A percentile compares a stretch with the other conserved stretches of the same genome.
Conservation (phyloP, 2,329 filamentous ascomycete species). For the Hypoxylon sp. region DNA sequence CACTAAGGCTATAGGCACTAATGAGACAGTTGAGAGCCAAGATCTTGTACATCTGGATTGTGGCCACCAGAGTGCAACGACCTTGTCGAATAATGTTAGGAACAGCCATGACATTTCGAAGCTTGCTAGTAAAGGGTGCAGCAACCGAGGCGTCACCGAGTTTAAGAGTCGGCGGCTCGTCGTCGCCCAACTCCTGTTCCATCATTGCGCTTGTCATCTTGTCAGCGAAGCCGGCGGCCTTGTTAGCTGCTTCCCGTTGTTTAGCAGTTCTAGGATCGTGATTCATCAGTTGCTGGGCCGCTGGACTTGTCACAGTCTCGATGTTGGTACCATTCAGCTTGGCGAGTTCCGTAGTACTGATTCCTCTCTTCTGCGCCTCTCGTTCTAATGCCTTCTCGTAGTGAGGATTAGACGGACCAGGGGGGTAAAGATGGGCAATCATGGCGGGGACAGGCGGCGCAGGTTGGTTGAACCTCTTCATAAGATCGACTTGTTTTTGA, state of each 20-base stretch:
- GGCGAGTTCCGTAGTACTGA: conserved; percentile 71
- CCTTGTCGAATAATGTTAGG: conserved; percentile 99
- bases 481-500: conserved; percentile 92
- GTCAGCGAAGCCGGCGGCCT: conserved; percentile 85
- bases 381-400: conserved; percentile 92
- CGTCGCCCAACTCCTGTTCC: conserved; percentile 88
- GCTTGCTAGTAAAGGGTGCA: conserved; percentile 96
- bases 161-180: conserved; percentile 95
- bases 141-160: conserved; percentile 97
- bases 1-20: conserved; percentile 95
- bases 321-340: conserved; percentile 68
- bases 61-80: conserved; percentile 96
- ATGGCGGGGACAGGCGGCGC: conserved; percentile 90
- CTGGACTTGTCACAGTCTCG: conserved; percentile 77
- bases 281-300: conserved; percentile 71
- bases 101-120: conserved; percentile 95
- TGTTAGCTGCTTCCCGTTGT: conserved; percentile 76
- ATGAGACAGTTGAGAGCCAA: conserved; percentile 97
- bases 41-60: conserved; percentile 99
- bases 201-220: conserved; percentile 90
- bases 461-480: conserved; percentile 96
- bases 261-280: conserved; percentile 69
- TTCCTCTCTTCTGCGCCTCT: conserved; percentile 84
- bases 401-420: conserved; percentile 91
- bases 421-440: conserved; percentile 95